phyloP scores from a whole-genome alignment of 2,329 filamentous ascomycete genomes.

The Monosporascus sp. region DNA sequence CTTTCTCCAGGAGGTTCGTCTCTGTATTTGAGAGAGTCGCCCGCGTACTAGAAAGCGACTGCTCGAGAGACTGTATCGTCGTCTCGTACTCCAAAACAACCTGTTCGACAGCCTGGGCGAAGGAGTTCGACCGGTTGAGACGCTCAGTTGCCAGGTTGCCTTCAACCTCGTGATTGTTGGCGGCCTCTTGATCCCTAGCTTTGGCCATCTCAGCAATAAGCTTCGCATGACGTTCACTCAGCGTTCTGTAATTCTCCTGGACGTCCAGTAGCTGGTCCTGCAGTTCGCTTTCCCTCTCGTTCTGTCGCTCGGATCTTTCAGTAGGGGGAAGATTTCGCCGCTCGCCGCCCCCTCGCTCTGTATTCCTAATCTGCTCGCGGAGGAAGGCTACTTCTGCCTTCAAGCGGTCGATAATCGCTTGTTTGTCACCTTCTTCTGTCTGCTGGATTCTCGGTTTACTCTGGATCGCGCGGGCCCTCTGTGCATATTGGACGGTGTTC shows the following conservation, averaged over 20 bases:
- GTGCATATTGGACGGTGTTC: constrained; percentile 96
- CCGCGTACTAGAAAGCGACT: constrained; percentile 83
- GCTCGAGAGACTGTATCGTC: constrained; percentile 90
- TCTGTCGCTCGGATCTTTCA: constrained; percentile 72
- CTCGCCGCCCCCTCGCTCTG: constrained; percentile 60
- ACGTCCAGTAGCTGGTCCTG: constrained; percentile 89
- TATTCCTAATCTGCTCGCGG: constrained; percentile 84
- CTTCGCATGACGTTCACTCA: constrained; percentile 91
- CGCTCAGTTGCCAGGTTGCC: constrained; percentile 71
- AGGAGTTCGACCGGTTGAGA: constrained; percentile 89
- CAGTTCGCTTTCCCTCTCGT: constrained; percentile 80
- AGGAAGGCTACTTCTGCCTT: constrained; percentile 92
- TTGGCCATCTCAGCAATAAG: constrained; percentile 90
- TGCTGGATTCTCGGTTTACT: constrained; percentile 97
- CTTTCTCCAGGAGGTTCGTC: constrained; percentile 81
- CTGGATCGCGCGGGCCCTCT: constrained; percentile 91
- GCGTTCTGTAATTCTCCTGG: constrained; percentile 89
- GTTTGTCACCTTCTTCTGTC: constrained; percentile 87
- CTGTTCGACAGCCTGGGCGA: constrained; percentile 91
- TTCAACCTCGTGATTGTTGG: constrained; percentile 53
- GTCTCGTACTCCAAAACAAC: constrained; percentile 98
- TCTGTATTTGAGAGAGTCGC: constrained; percentile 79
- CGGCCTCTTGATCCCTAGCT: constrained; percentile 64
- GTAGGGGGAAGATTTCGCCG: constrained; percentile 50
- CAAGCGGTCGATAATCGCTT: constrained; percentile 85